phyloP scores from a whole-genome alignment of 2,329 filamentous ascomycete genomes.

The Shiraia bambusicola region DNA sequence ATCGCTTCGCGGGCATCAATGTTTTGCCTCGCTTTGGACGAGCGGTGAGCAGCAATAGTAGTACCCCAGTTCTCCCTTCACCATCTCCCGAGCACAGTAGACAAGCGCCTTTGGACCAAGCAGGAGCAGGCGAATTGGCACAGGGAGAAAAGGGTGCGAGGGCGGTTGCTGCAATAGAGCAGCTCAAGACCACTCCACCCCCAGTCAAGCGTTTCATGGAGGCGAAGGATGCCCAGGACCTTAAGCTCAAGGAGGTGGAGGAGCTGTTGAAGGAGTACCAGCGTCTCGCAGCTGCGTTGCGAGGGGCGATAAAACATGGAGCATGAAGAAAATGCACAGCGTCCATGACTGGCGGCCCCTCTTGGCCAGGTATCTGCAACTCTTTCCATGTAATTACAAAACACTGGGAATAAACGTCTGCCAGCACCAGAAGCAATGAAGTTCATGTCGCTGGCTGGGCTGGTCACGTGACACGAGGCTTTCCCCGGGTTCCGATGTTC shows the following conservation, averaged over 20 bases:
- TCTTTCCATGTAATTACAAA: no score
- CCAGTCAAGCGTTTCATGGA: constrained; percentile 52
- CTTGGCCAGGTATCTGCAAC: no score
- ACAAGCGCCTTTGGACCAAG: constrained; percentile 23
- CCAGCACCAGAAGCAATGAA: no score
- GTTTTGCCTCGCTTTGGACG: constrained; percentile 76
- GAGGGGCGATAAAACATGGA: constrained; percentile 45
- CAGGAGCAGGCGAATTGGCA: constrained; percentile 22
- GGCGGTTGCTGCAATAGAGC: constrained; percentile 49
- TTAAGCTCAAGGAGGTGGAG: constrained; percentile 52
- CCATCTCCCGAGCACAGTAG: constrained; percentile 39
- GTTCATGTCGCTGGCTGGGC: no score
- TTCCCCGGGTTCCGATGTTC: neutral
- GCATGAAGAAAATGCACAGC: constrained; percentile 1
- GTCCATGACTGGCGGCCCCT: no score
- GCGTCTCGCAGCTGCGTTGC: constrained; percentile 48
- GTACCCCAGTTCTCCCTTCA: constrained; percentile 46
- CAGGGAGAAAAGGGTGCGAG: constrained; percentile 39
- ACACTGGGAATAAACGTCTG: no score
- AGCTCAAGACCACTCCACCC: constrained; percentile 49
- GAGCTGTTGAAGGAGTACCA: constrained; percentile 49
- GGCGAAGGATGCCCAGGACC: constrained; percentile 47
- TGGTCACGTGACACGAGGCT: no score
- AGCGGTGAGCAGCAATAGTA: constrained; percentile 42
- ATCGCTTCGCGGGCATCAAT: constrained; percentile 71